Evolutionary conservation across 768 basidiomycete genomes (phyloP).

Genomic region (Termitomyces sp.): DNA sequence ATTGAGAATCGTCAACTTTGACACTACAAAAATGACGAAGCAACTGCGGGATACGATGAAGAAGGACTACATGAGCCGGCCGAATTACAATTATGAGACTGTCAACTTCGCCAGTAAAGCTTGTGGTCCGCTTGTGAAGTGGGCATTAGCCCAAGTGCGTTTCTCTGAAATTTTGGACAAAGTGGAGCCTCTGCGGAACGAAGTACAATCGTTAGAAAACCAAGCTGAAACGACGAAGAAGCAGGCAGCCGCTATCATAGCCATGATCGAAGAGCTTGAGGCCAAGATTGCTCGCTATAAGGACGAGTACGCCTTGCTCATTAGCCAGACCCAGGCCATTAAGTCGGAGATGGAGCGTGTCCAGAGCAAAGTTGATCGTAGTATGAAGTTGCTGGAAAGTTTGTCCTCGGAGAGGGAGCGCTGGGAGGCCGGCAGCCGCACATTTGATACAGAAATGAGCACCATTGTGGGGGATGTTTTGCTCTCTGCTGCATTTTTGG

Average conservation of each 20-base stretch:
- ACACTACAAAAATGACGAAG: slow-evolving; percentile 90
- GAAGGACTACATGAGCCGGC: slow-evolving; percentile 85
- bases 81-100: slow-evolving; percentile 90
- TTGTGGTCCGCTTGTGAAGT: slow-evolving; percentile 96
- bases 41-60: slow-evolving; percentile 86
- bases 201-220: slow-evolving; percentile 87
- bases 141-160: slow-evolving; percentile 94
- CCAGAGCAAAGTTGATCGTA: slow-evolving; percentile 93
- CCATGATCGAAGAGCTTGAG: slow-evolving; percentile 91
- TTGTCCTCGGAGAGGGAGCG: slow-evolving; percentile 90
- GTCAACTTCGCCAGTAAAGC: slow-evolving; percentile 95
- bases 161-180: slow-evolving; percentile 98
- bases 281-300: slow-evolving; percentile 91
- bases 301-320: slow-evolving; percentile 93
- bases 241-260: slow-evolving; percentile 83
- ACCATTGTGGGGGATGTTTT: slow-evolving; percentile 97
- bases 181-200: slow-evolving; percentile 93
- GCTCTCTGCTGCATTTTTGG: slow-evolving; percentile 92
- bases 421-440: slow-evolving; percentile 93
- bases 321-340: slow-evolving; percentile 96
- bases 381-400: slow-evolving; percentile 91
- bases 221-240: slow-evolving; percentile 95
- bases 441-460: slow-evolving; percentile 97
- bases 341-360: slow-evolving; percentile 98
- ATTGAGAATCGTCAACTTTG: slow-evolving; percentile 90